phyloP scores from a whole-genome alignment of 2,329 filamentous ascomycete genomes.

The Penicillium oxalicum region DNA sequence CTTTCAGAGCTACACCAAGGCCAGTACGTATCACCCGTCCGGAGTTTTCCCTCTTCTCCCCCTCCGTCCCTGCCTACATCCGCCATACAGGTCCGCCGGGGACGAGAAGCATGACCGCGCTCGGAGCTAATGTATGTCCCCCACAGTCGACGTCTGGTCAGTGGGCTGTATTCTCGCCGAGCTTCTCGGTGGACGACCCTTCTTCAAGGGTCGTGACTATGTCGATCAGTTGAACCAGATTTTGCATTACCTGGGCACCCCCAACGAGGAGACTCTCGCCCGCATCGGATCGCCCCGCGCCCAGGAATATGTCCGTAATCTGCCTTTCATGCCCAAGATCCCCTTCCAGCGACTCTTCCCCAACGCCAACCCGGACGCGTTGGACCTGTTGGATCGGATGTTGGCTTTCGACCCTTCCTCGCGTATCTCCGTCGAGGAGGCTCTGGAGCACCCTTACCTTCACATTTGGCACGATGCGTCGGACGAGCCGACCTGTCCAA shows the following conservation, averaged over 20 bases:
- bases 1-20: constrained; percentile 99
- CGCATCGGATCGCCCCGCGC: constrained; percentile 93
- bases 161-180: constrained; percentile 97
- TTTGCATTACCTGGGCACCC: constrained; percentile 92
- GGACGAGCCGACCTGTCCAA: constrained; percentile 89
- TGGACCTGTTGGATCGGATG: constrained; percentile 95
- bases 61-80: too few relatives aligned
- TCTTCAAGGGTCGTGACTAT: constrained; percentile 99
- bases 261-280: constrained; percentile 86
- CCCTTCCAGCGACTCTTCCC: constrained; percentile 84
- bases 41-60: neutral
- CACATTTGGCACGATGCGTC: constrained; percentile 98
- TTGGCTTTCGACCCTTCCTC: constrained; percentile 92
- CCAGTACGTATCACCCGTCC: constrained; percentile 64
- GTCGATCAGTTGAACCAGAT: constrained; percentile 99
- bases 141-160: constrained; percentile 92
- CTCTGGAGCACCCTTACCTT: constrained; percentile 92
- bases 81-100: too few relatives aligned
- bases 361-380: constrained; percentile 88
- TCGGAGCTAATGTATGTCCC: neutral
- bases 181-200: constrained; percentile 88
- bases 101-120: neutral
- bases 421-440: constrained; percentile 89
- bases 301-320: constrained; percentile 96
- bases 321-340: constrained; percentile 91